These are phyloP conservation scores for Pleurotus platypus DNA, from an alignment of 768 basidiomycete genomes.

Conservation along the genomic window DNA sequence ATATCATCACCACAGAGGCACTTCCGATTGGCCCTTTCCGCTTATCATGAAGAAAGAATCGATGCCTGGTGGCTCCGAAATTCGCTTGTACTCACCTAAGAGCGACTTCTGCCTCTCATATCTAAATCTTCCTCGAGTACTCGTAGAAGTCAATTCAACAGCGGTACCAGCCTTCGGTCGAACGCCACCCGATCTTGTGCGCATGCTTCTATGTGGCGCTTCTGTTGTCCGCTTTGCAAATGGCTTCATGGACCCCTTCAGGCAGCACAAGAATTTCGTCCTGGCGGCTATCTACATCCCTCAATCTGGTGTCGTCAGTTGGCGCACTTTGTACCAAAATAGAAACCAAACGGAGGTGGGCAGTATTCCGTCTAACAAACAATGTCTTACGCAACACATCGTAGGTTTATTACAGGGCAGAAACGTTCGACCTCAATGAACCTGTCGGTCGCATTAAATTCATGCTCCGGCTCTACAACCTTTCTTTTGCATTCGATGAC, in stretches of 20 bases:
- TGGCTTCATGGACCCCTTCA: background rate
- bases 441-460: too few species aligned
- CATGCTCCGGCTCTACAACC: too few species aligned
- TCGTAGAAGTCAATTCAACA: conserved; percentile 6
- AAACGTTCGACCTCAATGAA: too few species aligned
- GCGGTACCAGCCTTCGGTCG: background rate
- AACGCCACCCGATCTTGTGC: background rate
- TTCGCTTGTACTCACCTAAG: background rate
- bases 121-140: background rate
- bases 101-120: background rate
- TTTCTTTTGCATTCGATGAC: too few species aligned
- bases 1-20: background rate
- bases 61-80: background rate
- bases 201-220: conserved; percentile 7
- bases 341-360: too few species aligned
- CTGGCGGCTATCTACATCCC: background rate
- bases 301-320: background rate
- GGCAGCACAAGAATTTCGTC: background rate
- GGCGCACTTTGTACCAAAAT: background rate
- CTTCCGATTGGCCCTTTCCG: background rate
- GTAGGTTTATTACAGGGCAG: too few species aligned
- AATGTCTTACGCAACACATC: too few species aligned
- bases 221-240: conserved; percentile 8
- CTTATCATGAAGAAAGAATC: background rate
- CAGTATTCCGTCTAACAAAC: too few species aligned